These are phyloP conservation scores for Dendrobium officinale DNA, from an alignment of 106 monocot species.

Conservation along the genomic window DNA sequence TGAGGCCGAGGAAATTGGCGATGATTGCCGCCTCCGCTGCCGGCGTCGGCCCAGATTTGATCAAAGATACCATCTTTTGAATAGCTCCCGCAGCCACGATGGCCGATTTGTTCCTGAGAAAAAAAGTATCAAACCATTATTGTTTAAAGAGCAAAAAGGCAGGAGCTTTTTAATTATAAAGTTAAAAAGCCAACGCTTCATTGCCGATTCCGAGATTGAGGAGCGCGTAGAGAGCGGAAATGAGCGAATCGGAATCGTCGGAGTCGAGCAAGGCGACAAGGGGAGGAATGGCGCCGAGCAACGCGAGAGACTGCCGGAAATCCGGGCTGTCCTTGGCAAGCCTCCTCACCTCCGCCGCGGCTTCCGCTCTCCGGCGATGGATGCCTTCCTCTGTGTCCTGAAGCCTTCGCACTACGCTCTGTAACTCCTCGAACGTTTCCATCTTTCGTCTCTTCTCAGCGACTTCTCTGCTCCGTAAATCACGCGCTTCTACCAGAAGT, in stretches of 20 bases:
- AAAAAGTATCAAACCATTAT: background rate
- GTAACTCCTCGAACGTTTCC: conserved; percentile 26
- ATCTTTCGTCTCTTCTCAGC: background rate
- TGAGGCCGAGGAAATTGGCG: conserved; percentile 75
- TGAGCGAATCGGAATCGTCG: conserved; percentile 19
- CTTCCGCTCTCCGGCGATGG: background rate
- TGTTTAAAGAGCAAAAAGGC: no score
- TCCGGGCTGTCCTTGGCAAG: conserved; percentile 56
- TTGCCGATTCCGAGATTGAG: conserved; percentile 86
- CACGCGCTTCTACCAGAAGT: background rate
- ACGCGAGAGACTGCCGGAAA: conserved; percentile 56
- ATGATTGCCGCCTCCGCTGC: conserved; percentile 44
- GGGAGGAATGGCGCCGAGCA: conserved; percentile 72
- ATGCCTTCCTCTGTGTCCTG: background rate
- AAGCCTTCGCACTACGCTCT: conserved; percentile 35
- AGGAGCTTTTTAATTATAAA: background rate
- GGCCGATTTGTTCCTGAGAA: conserved; percentile 72
- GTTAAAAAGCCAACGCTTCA: conserved; percentile 31
- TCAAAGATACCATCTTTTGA: conserved; percentile 57
- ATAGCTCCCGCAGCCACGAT: conserved; percentile 67
- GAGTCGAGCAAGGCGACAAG: conserved; percentile 49
- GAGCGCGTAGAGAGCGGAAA: conserved; percentile 64
- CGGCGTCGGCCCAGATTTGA: conserved; percentile 4
- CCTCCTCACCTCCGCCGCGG: conserved; percentile 29
- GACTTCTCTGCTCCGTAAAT: background rate